Base-by-base conservation (phyloP, 179 eudicot species). In the Beta lomatogona region DNA sequence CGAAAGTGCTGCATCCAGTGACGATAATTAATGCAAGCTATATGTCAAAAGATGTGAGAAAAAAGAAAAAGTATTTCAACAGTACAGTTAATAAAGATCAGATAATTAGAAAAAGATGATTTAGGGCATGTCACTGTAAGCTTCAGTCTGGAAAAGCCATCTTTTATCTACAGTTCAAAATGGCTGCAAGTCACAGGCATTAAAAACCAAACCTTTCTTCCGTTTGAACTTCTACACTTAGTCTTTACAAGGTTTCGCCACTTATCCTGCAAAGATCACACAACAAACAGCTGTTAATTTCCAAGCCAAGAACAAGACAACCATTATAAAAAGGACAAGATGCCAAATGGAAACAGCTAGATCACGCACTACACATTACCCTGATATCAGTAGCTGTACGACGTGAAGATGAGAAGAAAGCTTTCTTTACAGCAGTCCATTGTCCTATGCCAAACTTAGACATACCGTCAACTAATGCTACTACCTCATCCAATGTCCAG, bases 171-270 rank as follows among this genome's bases (percentile, higher is more conserved):
- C 58, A 44, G 54, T 28, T n/a, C 45, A 48, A 58, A 72, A 73
- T 54, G 18, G 55, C 4, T 73, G 52, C 15, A 50, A 36, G 71
- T 18, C 12, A 80, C 7, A 63, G 69, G 78, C 41, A 65, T n/a
- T 53, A 52, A 45, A 80, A 80, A 52, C 44, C 66, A 65, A 61
- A 80, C 83, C 83, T 80, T n/a, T 53, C 25, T 73, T 64, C 66
- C 12, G 45, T 41, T 65, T 46, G 54, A 74, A 52, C 70, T 74
- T 54, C 54, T 63, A 74, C 83, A 73, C 11, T 80, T 73, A 65
- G 83, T 61, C 73, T 80, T 80, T 10, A 80, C 78, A 64, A 80
- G 83, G 79, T 80, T 80, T 41, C 83, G 72, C 83, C 83, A 80
- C 79, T 80, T 80, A 64, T 80, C 83, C 83, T 80, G 73, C 83